Evolutionary conservation across 768 basidiomycete genomes (phyloP).

Genomic region (Cystofilobasidium bisporidii): DNA sequence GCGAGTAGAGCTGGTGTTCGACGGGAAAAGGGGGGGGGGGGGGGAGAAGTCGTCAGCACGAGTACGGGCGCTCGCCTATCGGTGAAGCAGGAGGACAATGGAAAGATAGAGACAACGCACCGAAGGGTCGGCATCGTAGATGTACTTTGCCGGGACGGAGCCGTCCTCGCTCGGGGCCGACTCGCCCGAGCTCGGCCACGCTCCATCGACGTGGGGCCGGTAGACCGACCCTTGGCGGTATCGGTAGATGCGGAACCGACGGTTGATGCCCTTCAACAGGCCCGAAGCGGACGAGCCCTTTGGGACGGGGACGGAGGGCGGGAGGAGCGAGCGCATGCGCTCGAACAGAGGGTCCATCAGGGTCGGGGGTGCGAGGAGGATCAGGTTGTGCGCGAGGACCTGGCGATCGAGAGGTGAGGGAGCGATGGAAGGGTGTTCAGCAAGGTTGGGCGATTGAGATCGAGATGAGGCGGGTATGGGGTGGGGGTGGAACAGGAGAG

Average conservation of each 20-base stretch:
- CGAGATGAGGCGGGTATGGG: not conserved
- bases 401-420: not conserved
- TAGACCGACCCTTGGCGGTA: constrained; percentile 24
- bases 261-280: constrained; percentile 23
- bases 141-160: constrained; percentile 9
- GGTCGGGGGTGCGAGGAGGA: constrained; percentile 24
- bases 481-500: not conserved
- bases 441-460: not conserved
- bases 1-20: constrained; percentile 28
- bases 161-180: constrained; percentile 18
- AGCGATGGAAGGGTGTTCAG: no score
- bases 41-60: no score
- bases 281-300: constrained; percentile 15
- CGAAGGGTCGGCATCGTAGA: constrained; percentile 26
- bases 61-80: not conserved
- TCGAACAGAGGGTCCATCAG: constrained; percentile 18
- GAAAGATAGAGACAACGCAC: not conserved
- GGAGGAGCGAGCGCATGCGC: constrained; percentile 18
- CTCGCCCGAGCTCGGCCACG: constrained; percentile 26
- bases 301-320: constrained; percentile 14
- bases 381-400: constrained; percentile 29
- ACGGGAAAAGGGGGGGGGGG: no score
- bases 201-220: constrained; percentile 27
- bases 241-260: constrained; percentile 24
- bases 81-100: not conserved